A percentile compares a stretch with the other conserved stretches of the same genome.
These are phyloP conservation scores for Stagonosporopsis rhizophila DNA, from an alignment of 2,329 filamentous ascomycete species.

Conservation along the genomic window DNA sequence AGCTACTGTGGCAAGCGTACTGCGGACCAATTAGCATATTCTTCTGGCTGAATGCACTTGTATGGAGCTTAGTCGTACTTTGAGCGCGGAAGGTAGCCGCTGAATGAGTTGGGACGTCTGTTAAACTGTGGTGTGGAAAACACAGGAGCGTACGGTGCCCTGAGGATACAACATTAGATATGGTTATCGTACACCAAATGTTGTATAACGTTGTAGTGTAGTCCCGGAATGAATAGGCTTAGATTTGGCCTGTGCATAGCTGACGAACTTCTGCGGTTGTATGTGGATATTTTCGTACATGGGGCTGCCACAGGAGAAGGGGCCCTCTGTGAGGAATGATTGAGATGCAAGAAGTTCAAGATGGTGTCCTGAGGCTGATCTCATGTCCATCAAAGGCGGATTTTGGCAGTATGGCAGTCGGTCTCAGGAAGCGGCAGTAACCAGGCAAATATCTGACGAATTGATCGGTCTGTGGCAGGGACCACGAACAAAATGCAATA, in stretches of 20 bases:
- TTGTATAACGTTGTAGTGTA: background rate
- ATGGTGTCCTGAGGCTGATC: background rate
- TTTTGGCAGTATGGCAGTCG: background rate
- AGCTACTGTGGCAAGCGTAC: background rate
- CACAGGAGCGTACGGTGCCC: background rate
- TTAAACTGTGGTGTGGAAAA: background rate
- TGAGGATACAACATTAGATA: background rate
- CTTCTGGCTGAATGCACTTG: background rate
- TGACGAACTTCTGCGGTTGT: background rate
- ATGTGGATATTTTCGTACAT: background rate
- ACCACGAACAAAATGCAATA: background rate
- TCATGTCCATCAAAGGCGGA: background rate
- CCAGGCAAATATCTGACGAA: background rate
- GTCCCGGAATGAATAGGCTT: background rate
- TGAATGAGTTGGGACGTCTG: background rate
- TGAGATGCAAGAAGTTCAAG: background rate
- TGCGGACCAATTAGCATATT: background rate
- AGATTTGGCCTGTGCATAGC: background rate
- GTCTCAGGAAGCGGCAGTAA: background rate
- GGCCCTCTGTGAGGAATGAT: background rate
- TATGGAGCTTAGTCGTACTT: background rate
- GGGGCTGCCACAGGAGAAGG: background rate
- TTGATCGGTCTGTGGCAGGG: background rate
- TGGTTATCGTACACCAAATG: background rate
- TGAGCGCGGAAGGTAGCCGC: background rate